Conservation (phyloP, 768 basidiomycete species). For the Paxillus involutus region DNA sequence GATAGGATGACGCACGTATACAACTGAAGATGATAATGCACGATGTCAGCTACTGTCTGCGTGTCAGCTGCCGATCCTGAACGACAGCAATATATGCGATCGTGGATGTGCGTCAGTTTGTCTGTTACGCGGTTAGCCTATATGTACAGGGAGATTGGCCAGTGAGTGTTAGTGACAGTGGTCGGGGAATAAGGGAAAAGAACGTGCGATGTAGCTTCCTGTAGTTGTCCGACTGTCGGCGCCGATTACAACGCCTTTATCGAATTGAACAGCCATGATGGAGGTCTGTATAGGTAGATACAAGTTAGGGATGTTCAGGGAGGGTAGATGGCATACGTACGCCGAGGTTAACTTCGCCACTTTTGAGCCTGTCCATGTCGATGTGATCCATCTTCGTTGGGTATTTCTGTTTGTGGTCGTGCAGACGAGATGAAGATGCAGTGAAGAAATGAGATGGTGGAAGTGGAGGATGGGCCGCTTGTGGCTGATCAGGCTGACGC, state of each 20-base stretch:
- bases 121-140: slow-evolving; percentile 98
- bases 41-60: slow-evolving; percentile 91
- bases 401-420: not conserved
- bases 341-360: slow-evolving; percentile 95
- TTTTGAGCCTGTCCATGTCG: slow-evolving; percentile 86
- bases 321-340: slow-evolving; percentile 49
- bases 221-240: slow-evolving; percentile 98
- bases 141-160: not conserved
- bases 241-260: slow-evolving; percentile 92
- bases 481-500: slow-evolving; percentile 47
- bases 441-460: slow-evolving; percentile 12
- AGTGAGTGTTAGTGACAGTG: not conserved
- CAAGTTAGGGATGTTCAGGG: not conserved
- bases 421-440: not conserved
- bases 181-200: not conserved
- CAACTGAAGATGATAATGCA: slow-evolving; percentile 81
- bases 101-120: slow-evolving; percentile 95
- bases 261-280: slow-evolving; percentile 98
- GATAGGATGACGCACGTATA: slow-evolving; percentile 50
- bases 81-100: slow-evolving; percentile 98
- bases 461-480: slow-evolving; percentile 18
- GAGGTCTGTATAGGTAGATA: slow-evolving; percentile 67
- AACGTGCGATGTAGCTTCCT: slow-evolving; percentile 88
- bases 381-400: slow-evolving; percentile 54
- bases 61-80: slow-evolving; percentile 98